A percentile compares a stretch with the other conserved stretches of the same genome.
These are phyloP conservation scores for Colletotrichum navitas DNA, from an alignment of 2,329 filamentous ascomycete species.

Conservation along the genomic window DNA sequence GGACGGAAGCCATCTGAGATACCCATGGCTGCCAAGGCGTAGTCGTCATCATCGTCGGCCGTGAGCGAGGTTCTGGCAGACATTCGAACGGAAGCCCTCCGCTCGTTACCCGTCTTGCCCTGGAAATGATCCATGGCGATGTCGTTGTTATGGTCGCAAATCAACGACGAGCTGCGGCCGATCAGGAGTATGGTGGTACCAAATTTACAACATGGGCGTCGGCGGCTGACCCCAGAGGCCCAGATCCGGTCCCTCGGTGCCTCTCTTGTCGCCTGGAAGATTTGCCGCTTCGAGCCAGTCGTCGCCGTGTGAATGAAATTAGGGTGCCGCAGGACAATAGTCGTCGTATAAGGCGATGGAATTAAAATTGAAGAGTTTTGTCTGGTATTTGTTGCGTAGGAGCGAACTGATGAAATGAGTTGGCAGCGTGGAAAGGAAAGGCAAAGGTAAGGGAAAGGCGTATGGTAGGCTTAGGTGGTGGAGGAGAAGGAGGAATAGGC, in stretches of 20 bases:
- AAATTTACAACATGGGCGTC: constrained; percentile 39
- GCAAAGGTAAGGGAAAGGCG: neutral
- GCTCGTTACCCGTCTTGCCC: constrained; percentile 56
- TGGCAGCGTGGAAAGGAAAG: neutral
- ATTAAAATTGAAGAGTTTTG: neutral
- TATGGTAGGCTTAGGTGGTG: constrained; percentile 7
- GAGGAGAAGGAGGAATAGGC: constrained; percentile 19
- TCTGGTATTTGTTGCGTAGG: neutral
- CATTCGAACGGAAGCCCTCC: constrained; percentile 57
- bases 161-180: constrained; percentile 28
- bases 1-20: constrained; percentile 68
- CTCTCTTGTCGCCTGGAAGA: constrained; percentile 5
- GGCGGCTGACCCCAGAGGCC: constrained; percentile 35
- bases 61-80: constrained; percentile 52
- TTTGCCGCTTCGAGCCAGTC: constrained; percentile 24
- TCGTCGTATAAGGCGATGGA: neutral
- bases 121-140: constrained; percentile 57
- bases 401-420: neutral
- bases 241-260: constrained; percentile 32
- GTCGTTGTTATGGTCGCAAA: constrained; percentile 21
- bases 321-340: neutral
- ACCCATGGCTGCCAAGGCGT: constrained; percentile 62
- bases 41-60: constrained; percentile 59
- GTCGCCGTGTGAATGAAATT: neutral
- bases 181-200: constrained; percentile 13